Evolutionary conservation across 768 basidiomycete species (phyloP), one percentile per base, ranked within the genome.

Genomic region (Mycena epipterygia): DNA sequence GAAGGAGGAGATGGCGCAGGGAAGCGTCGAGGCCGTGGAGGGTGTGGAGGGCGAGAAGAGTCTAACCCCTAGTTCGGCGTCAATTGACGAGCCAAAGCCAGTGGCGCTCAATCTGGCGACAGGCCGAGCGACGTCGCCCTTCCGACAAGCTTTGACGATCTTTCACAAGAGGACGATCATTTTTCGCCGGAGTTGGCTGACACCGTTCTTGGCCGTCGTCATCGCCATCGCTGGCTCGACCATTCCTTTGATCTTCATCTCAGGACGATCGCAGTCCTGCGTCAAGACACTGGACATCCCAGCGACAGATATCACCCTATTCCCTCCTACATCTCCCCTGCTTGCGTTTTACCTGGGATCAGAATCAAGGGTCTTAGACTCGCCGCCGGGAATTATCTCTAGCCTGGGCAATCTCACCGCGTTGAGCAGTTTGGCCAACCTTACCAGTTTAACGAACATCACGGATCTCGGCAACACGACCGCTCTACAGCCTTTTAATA

Each of bases 101-200:
- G 39, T 64, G 2, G 72, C 76, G 12, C 77, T 90, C 69, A 72
- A 83, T 17, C 82, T 91, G 27, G 82, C 88, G 2, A 84, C 82
- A 56, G 91, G 91, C 11, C 84, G 87, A 11, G 74, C 84, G 32
- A 84, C 86, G 14, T 89, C 89, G 3, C 89, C 91, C 8, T 81
- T 91, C 70, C 81, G 80, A 25, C 93, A 95, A 76, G 90, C 93
- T 0, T 78, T 89, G 63, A 93, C 92, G 0, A 92, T 95, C 64
- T 90, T 93, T 81, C 83, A 89, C 73, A 95, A 95, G 78, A 89
- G 94, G 5, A 75, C 82, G 6, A 80, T 94, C 27, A 86, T 95
- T 56, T 82, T 88, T 0, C 87, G 88, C 25, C 86, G 91, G 44
- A 90, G 89, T 70, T 95, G 92, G 92, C 78, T 95, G 21, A 86